Base-by-base conservation (phyloP, 306 rosid genomes). In the Ormosia emarginata region DNA sequence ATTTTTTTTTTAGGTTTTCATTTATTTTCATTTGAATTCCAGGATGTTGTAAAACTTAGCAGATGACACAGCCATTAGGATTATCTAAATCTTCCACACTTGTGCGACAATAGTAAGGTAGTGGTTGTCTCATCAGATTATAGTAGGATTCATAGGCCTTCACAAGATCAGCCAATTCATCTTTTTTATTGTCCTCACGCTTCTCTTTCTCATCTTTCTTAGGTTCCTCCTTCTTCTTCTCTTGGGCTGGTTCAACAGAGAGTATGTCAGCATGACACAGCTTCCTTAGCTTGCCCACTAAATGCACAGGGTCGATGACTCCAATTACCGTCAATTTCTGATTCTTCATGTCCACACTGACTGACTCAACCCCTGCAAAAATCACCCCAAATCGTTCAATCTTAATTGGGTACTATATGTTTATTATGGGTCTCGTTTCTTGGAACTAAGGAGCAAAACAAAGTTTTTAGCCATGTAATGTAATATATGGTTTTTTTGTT, bases 61-160 rank as follows among this genome's bases (percentile, higher is more conserved):
- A 90, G 59, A 91, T 90, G 3, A 91, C 93, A 86, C 98, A n/a
- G n/a, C n/a, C 74, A 83, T 83, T 90, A 5, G 94, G 98, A 83
- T 93, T 80, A 84, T 91, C n/a, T n/a, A n/a, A n/a, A n/a, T n/a
- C 93, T 52, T 93, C 94, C 5, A 14, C 61, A 69, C 86, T 83
- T 13, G 77, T 78, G 2, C 44, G n/a, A n/a, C n/a, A 81, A 34
- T 5, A 78, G 62, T 90, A 87, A 13, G 33, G 61, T n/a, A n/a
- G n/a, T 4, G 59, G 82, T 5, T 71, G 83, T n/a, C 32, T 15
- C 79, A 62, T 15, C 0, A 76, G 81, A 43, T 77, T 72, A 62
- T 71, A 56, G 18, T 47, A 57, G 7, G 34, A 8, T n/a, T 70
- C 85, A 53, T 49, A 40, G 2, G 55, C 13, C 57, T 14, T 65